phyloP scores from a whole-genome alignment of 225 moss, liverwort and hornwort genomes.

The Asterella californica region DNA sequence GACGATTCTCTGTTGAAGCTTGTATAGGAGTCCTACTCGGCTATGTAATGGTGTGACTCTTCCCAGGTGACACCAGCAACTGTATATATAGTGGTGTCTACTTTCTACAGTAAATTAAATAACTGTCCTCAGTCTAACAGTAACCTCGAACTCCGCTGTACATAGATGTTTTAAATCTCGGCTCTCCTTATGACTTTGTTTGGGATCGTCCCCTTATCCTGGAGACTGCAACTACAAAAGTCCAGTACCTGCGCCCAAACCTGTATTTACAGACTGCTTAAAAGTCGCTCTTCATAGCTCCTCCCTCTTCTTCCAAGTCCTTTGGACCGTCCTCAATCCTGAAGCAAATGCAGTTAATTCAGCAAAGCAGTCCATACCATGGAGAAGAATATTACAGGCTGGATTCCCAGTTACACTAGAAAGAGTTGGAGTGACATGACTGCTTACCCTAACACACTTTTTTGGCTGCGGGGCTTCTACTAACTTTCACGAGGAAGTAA shows the following conservation, averaged over 20 bases:
- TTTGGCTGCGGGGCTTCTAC: not conserved
- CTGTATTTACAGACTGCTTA: slow-evolving; percentile 9
- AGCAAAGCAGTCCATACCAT: not conserved
- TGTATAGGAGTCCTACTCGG: not conserved
- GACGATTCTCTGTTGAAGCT: not conserved
- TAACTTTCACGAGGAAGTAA: not conserved
- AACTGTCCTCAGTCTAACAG: not conserved
- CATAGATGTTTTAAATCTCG: not conserved
- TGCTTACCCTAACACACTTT: not conserved
- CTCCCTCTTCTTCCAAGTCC: not conserved
- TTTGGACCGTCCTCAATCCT: not conserved
- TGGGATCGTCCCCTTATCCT: not conserved
- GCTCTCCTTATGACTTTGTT: not conserved
- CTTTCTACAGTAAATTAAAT: not conserved
- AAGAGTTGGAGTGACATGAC: not conserved
- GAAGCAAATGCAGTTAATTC: not conserved
- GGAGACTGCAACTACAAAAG: not conserved
- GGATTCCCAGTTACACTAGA: not conserved
- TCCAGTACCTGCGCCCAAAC: not conserved
- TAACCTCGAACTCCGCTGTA: slow-evolving; percentile 1
- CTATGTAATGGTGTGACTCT: not conserved
- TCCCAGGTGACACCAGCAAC: not conserved
- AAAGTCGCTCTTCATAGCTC: not conserved
- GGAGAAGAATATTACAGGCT: not conserved
- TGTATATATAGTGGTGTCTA: not conserved